Base-by-base conservation (phyloP, 1,284 basidiomycete species). In the Phlebopus sp. region DNA sequence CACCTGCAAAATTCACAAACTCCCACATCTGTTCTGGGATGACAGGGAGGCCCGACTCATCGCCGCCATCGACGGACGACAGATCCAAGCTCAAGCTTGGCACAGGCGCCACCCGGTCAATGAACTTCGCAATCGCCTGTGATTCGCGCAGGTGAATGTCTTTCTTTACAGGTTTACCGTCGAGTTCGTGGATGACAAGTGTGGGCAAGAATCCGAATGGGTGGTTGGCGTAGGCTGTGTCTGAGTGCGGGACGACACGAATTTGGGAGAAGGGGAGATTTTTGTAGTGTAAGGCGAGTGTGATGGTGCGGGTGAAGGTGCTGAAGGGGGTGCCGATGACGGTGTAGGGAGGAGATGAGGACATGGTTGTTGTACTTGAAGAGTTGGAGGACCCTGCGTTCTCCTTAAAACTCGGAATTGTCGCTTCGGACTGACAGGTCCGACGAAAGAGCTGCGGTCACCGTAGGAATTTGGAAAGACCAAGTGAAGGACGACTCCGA, bases 141-240 rank as follows among this genome's bases (percentile, higher is more conserved):
- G 56, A 63, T 38, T 66, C 66, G 36, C 62, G 47, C 41, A 68
- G 44, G 38, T 53, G 65, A 17, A 67, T 49, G 14, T 67, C 48
- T 5, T 29, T 29, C 8, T 29, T 11, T 31, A 55, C 53, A 9
- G 29, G 25, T 13, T 53, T 53, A 13, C 59, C 65, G 18, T 56
- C 29, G 44, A 62, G 47, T 35, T 58, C 53, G 38, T 59, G 63
- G 45, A 66, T 54, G 49, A 66, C 19, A 38, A 66, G 59, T 0
- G 65, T 62, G 25, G 63, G 63, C 5, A 66, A 17, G 47, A 65
- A 69, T 19, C 66, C 66, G 23, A 66, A 69, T 9, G 58, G 66
- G 30, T 66, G 63, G 45, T 64, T 29, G 1, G 59, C 51, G 37
- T 59, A 52, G 19, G 67, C 63, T 13, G 34, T 51, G 13, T 61